These are phyloP conservation scores for Porphyridium purpureum DNA, from an alignment of 23 red algal species.

Conservation along the genomic window DNA sequence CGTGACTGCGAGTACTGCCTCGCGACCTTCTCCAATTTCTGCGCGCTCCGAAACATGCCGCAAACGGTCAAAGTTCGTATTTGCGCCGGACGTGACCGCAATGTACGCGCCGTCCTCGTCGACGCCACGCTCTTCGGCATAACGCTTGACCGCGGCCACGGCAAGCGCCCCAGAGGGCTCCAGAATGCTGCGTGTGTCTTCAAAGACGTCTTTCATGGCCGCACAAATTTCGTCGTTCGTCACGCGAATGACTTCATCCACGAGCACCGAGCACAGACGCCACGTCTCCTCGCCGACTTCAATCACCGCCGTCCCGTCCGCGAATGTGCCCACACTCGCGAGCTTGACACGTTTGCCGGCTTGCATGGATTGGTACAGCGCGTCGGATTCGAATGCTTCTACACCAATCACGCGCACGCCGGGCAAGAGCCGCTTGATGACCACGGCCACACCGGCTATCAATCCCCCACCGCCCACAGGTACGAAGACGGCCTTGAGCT, in stretches of 20 bases:
- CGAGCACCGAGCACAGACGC: constrained; percentile 49
- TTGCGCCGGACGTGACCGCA: constrained; percentile 72
- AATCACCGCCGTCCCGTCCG: constrained; percentile 77
- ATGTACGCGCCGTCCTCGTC: constrained; percentile 2
- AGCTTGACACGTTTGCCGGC: constrained; percentile 41
- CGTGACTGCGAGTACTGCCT: constrained; percentile 84
- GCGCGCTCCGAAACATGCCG: constrained; percentile 82
- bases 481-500: constrained; percentile 66
- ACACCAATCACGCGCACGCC: constrained; percentile 63
- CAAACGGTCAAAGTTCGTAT: constrained; percentile 96
- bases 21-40: constrained; percentile 84
- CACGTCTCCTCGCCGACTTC: constrained; percentile 88
- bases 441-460: constrained; percentile 75
- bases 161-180: constrained; percentile 88
- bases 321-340: constrained; percentile 64
- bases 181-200: constrained; percentile 88
- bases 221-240: constrained; percentile 96
- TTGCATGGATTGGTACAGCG: constrained; percentile 68
- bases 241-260: constrained; percentile 83
- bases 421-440: constrained; percentile 79
- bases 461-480: constrained; percentile 95
- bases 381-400: constrained; percentile 72
- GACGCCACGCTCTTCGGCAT: constrained; percentile 1
- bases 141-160: constrained; percentile 73
- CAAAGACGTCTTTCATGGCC: constrained; percentile 96